Evolutionary conservation across 2,329 filamentous ascomycete species (phyloP), one percentile per base, ranked within the genome.

Genomic region (Pestalotiopsis sp.): DNA sequence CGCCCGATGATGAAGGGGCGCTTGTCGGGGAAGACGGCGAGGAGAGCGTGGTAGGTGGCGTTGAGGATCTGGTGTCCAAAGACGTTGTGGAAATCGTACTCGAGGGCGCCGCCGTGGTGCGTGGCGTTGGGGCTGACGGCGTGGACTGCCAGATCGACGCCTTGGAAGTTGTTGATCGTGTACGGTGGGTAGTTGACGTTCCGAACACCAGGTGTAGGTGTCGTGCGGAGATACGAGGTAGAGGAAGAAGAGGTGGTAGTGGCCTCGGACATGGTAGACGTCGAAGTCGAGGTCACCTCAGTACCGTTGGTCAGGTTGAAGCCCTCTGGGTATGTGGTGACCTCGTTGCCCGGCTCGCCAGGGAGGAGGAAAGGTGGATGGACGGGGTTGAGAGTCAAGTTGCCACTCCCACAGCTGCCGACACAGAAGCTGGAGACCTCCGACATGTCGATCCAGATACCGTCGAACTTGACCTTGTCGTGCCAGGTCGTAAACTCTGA

Each of bases 11-110:
- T 92, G 80, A 97, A 93, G 0, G 94, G 94, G 0, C 94, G 89
- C 77, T 92, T 92, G 14, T 82, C 84, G 0, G 91, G 89, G 69
- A 89, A 88, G 20, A 93, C 83, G 2, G 83, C 78, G 3, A 91
- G 82, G 39, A 96, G 87, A 68, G 89, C 92, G 61, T 91, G 82
- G 76, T 94, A 93, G 0, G 93, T 96, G 11, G 92, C 92, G 69
- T 92, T 92, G 68, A 94, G 83, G 72, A 95, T 92, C 77, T 91
- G 89, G 74, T 92, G 86, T 0, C 93, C 93, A 75, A 86, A 95
- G 1, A 96, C 81, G 75, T 93, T 96, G 83, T 97, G 94, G 31
- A 93, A 88, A 76, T 97, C 93, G 76, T 97, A 97, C 76, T 97
- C 92, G 56, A 88, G 78, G 1, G 88, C 84, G 3, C 92, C 93